Percentiles rank a stretch among this genome's conserved stretches.
phyloP scores from a whole-genome alignment of 2,329 filamentous ascomycete species.

The Dothiorella sarmentorum region DNA sequence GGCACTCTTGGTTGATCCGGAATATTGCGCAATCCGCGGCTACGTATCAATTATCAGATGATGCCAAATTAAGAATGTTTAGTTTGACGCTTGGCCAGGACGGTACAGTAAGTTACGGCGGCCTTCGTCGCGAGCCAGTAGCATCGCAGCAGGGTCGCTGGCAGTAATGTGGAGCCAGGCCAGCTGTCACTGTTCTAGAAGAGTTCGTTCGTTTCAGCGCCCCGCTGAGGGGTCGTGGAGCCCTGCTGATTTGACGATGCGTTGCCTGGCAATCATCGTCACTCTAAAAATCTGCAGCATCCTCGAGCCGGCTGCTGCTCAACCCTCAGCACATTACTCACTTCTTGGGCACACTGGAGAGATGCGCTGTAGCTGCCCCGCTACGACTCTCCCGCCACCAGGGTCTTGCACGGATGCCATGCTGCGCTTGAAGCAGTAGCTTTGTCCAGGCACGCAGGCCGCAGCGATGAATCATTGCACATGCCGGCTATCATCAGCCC shows the following conservation, averaged over 20 bases:
- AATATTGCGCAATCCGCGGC: slow-evolving; percentile 10
- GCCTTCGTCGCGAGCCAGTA: slow-evolving; percentile 4
- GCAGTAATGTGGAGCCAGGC: not conserved
- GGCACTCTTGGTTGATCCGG: not conserved
- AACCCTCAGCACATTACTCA: not conserved
- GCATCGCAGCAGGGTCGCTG: not conserved
- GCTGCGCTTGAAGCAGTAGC: not conserved
- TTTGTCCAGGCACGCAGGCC: not conserved
- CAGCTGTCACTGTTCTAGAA: slow-evolving; percentile 11
- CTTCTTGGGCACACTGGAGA: not conserved
- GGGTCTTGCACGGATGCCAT: slow-evolving; percentile 10
- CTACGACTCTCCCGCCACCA: slow-evolving; percentile 5
- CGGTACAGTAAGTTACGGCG: not conserved
- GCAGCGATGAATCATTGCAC: slow-evolving; percentile 4
- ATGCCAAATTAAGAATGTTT: slow-evolving; percentile 8
- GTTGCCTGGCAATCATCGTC: slow-evolving; percentile 10
- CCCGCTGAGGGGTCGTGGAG: slow-evolving; percentile 7
- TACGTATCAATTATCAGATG: slow-evolving; percentile 15
- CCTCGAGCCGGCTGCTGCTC: slow-evolving; percentile 11
- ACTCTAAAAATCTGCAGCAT: not conserved
- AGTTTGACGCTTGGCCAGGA: not conserved
- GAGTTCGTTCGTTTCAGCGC: not conserved
- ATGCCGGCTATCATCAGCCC: not conserved
- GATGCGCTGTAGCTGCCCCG: slow-evolving; percentile 11
- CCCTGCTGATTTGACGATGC: slow-evolving; percentile 9